phyloP scores from a whole-genome alignment of 169 alveolate species.

The Plasmodium malariae region DNA sequence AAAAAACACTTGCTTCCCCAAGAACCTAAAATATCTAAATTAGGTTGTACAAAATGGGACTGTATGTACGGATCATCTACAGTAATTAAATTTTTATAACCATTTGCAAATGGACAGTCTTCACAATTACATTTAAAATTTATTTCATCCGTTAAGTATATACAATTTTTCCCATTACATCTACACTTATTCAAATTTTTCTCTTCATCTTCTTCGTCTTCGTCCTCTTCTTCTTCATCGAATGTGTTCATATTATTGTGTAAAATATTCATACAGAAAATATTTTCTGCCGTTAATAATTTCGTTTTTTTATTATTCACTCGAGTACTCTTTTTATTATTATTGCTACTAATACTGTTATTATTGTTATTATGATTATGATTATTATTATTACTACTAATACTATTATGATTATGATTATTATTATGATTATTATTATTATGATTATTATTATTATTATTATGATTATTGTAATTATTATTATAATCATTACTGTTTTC shows the following conservation, averaged over 20 bases:
- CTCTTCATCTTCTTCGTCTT: conserved; percentile 62
- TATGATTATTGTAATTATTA: not conserved
- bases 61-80: conserved; percentile 77
- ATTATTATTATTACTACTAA: not conserved
- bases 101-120: conserved; percentile 76
- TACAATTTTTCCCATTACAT: conserved; percentile 74
- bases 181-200: conserved; percentile 57
- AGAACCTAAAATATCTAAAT: conserved; percentile 84
- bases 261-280: conserved; percentile 67
- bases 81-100: conserved; percentile 66
- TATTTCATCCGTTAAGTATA: conserved; percentile 72
- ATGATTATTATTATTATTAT: not conserved
- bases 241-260: conserved; percentile 76
- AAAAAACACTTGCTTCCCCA: conserved; percentile 86
- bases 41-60: conserved; percentile 75
- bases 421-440: not conserved
- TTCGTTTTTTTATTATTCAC: conserved; percentile 28
- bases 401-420: conserved; percentile 1
- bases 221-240: conserved; percentile 79
- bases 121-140: conserved; percentile 75
- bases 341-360: not conserved
- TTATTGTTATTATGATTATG: not conserved
- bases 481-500: not conserved
- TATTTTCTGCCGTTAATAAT: conserved; percentile 73
- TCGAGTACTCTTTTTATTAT: conserved; percentile 16